Evolutionary conservation across 2,329 filamentous ascomycete genomes (phyloP), one percentile per base, ranked within the genome.

Genomic region (Plectosphaerella sp.): DNA sequence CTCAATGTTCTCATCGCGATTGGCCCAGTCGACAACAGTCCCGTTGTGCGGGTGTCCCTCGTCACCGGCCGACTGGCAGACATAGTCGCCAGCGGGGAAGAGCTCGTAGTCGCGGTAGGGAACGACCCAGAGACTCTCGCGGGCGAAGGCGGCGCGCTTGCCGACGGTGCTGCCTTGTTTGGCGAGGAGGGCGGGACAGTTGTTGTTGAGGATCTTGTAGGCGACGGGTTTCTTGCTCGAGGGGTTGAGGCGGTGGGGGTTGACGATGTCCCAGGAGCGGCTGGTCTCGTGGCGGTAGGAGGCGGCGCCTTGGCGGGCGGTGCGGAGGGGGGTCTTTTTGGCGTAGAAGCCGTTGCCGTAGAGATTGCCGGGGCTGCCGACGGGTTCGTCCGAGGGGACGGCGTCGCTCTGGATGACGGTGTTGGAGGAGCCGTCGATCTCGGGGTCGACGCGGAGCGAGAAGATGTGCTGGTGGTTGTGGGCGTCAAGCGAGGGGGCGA

Each of bases 381-480:
- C 11, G 28, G 53, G 48, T 14, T 57, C 48, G n/a, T 50, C 35
- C 18, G 53, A 53, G 5, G 45, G 48, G 37, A 49, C 48, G 11
- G 52, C 50, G 42, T 57, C 55, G n/a, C 79, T 73, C 61, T 86
- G 80, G 52, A 80, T 73, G 25, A 83, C 65, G 5, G 75, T 72
- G 58, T 83, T 83, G 42, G 70, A 66, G 54, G 75, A 74, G 0
- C 83, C 82, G 53, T 81, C 81, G 47, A 84, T 71, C 57, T 79
- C 79, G n/a, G 83, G 82, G 61, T 86, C 83, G 12, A 86, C 72
- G 9, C 83, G 78, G 5, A 86, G 73, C 4, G 79, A 84, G 70
- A 92, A 90, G 65, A 91, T 87, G 67, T 91, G 88, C 63, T 92
- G 88, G 62, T 91, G 88, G 61, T 82, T 79, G 47, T 77, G 76